Evolutionary conservation across 169 alveolate genomes (phyloP), one percentile per base, ranked within the genome.

Genomic region (Cytauxzoon felis): DNA sequence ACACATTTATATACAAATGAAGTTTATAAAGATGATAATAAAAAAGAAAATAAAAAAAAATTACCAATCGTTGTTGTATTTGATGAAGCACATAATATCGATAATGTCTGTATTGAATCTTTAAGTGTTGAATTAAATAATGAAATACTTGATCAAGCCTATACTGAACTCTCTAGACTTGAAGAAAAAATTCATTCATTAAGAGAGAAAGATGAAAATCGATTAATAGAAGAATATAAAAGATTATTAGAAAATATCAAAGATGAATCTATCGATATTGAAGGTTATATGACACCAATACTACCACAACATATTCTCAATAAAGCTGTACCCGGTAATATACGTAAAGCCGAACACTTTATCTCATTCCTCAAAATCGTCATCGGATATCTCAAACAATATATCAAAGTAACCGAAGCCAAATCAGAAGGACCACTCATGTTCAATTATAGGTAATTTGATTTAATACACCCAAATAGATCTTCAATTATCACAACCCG

Each of bases 41-140:
- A 49, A 32, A 88, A 57, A 33, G 79, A 67, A n/a, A 33, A 27
- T 30, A 78, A 38, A 83, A 53, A 45, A 18, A 82, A 84, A 60
- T 90, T 93, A 57, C 96, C 96, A 29, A 83, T 92, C 23, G 88
- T 95, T 18, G 95, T 96, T 3, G 97, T 96, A 1, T 95, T 96
- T 73, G 98, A 93, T 67, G 98, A 96, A 87, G 98, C 99, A n/a
- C 99, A 96, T 81, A 96, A 96, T 86, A 96, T 96, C 58, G 99
- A 96, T 80, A 94, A 96, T 67, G 98, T 95, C 33, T 96, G 99
- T 76, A 93, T 95, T 34, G 99, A 96, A 80, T 97, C 98, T 5
- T 89, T 94, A 64, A 91, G 96, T 76, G 95, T 96, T 3, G 90
- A 94, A 59, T 76, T 96, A 32, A 95, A 91, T 68, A 78, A 89